Conservation (phyloP, 352 stramenopile genomes). For the Plasmopara viticola region DNA sequence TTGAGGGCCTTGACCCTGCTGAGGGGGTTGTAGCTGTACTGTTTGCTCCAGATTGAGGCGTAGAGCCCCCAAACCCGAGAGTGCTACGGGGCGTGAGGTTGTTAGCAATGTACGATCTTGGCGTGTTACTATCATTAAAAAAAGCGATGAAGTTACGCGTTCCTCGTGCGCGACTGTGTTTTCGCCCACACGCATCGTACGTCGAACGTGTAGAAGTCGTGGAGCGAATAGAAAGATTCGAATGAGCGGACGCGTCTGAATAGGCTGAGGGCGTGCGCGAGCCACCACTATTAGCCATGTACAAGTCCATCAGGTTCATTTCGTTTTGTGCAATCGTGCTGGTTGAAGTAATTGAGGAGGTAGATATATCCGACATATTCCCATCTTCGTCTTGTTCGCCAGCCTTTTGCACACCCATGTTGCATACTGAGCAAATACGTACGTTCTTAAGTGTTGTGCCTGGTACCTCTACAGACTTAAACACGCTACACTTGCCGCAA, state of each 20-base stretch:
- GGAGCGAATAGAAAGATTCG: conserved; percentile 74
- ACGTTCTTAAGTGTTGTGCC: conserved; percentile 78
- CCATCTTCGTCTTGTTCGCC: conserved; percentile 29
- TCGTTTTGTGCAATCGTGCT: conserved; percentile 78
- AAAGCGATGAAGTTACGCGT: conserved; percentile 29
- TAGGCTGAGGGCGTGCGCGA: conserved; percentile 67
- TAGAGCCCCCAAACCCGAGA: conserved; percentile 23
- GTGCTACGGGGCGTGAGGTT: conserved; percentile 47
- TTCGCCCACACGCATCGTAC: conserved; percentile 32
- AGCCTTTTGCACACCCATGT: conserved; percentile 78
- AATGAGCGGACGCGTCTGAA: conserved; percentile 66
- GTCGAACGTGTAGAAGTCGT: conserved; percentile 60
- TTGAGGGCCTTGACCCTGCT: conserved; percentile 20
- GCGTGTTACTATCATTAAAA: conserved; percentile 59
- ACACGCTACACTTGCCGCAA: conserved; percentile 81
- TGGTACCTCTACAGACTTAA: conserved; percentile 74
- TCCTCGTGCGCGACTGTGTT: conserved; percentile 14
- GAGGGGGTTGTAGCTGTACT: conserved; percentile 29
- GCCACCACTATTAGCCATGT: conserved; percentile 44
- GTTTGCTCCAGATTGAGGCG: conserved; percentile 36
- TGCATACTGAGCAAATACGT: conserved; percentile 79
- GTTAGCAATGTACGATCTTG: conserved; percentile 70
- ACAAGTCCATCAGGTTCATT: conserved; percentile 82
- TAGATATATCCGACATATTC: conserved; percentile 69
- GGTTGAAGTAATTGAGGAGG: conserved; percentile 70